Base-by-base conservation (phyloP, 768 basidiomycete species). In the Kwoniella europaea region DNA sequence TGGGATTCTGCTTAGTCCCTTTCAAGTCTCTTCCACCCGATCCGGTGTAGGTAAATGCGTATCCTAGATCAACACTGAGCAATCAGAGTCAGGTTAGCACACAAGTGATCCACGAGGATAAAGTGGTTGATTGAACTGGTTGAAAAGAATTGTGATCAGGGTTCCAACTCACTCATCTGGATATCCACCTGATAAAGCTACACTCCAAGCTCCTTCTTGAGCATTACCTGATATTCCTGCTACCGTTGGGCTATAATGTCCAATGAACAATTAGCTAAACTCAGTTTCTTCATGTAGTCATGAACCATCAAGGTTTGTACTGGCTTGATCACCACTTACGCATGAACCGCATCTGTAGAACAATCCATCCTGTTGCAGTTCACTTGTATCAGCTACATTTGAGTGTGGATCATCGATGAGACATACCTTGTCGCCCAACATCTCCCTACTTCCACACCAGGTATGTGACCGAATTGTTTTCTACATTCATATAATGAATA, bases 261-360 rank as follows among this genome's bases (percentile, higher is more conserved):
- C 35, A 35, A 35, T 35, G 35, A 35, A 35, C 5, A 6, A 35
- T 35, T 7, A 35, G 35, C 35, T 35, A 35, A 1, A 35, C 35
- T 7, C 7, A 6, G 7, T 35, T 0, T 1, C 63, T 0, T 60
- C 67, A 61, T 7, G 10, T 50, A 16, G 41, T 18, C n/a, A 27
- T 16, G n/a, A 10, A 43, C 22, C 63, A 6, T 42, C 13, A 22
- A 20, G 15, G 4, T 63, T 1, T 7, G 18, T 22, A 22, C 46
- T 53, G 20, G 10, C 22, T 10, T 43, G 59, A 6, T 52, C 41
- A n/a, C 9, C 41, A 85, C 91, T 79, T 82, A 93, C 92, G 92
- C 93, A 75, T 96, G 94, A 68, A 96, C 85, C 7, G 93, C 87
- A 81, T 92, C 93, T 1, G 91, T 92, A 74, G 93, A 94, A 54